Percentiles rank a stretch among this genome's conserved stretches.
These are phyloP conservation scores for Chrysanthemum seticuspe DNA, from an alignment of 129 eudicot species.

Conservation along the genomic window DNA sequence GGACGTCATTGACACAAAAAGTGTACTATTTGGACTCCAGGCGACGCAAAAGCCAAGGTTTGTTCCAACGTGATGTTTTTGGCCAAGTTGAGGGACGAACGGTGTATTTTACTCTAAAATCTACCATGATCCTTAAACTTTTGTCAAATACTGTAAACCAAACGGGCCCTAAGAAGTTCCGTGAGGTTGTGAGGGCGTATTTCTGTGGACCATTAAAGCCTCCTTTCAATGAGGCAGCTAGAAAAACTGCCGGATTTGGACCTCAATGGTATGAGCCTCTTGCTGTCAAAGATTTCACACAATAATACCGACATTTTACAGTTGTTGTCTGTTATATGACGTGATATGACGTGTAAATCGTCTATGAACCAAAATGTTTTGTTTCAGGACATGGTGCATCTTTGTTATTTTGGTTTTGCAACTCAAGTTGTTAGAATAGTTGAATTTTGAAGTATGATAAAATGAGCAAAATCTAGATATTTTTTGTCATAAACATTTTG, in stretches of 20 bases:
- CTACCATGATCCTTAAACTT: too few species aligned
- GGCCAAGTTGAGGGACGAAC: too few species aligned
- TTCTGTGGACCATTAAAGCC: slow-evolving; percentile 95
- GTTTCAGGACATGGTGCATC: background rate
- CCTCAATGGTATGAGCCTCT: slow-evolving; percentile 97
- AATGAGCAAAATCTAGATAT: too few species aligned
- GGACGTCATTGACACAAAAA: too few species aligned
- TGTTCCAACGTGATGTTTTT: too few species aligned
- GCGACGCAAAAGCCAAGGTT: too few species aligned
- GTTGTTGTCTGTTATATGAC: slow-evolving; percentile 3
- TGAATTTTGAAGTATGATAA: background rate
- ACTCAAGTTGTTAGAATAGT: background rate
- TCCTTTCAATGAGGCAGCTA: slow-evolving; percentile 90
- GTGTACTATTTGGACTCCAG: too few species aligned
- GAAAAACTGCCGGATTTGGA: slow-evolving; percentile 91
- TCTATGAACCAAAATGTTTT: background rate
- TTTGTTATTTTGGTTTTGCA: background rate
- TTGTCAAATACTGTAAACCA: too few species aligned
- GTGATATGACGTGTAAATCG: background rate
- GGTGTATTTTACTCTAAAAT: too few species aligned
- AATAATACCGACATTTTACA: slow-evolving; percentile 4
- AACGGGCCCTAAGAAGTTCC: slow-evolving; percentile 46
- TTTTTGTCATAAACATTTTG: too few species aligned
- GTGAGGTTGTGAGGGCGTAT: slow-evolving; percentile 54
- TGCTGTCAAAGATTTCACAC: slow-evolving; percentile 57